These are phyloP conservation scores for Chlamydomonas asymmetrica DNA, from an alignment of 139 green algal genomes.

Conservation along the genomic window DNA sequence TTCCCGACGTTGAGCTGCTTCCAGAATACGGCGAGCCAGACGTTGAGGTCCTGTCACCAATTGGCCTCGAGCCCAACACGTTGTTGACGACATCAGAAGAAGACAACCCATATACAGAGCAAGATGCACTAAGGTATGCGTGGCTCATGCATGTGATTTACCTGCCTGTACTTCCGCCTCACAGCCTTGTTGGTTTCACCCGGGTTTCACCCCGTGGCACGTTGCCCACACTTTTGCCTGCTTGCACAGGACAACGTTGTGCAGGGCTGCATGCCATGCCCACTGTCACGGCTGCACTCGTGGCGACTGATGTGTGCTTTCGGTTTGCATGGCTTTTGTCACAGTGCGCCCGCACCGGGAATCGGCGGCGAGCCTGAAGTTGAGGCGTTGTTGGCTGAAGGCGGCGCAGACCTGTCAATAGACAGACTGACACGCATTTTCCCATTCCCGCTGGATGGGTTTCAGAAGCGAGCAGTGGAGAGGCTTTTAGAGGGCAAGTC, in stretches of 20 bases:
- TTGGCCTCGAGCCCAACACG: too few species aligned
- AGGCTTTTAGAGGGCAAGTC: constrained; percentile 69
- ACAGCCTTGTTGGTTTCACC: too few species aligned
- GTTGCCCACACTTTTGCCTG: too few species aligned
- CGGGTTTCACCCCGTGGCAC: too few species aligned
- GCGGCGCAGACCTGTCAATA: constrained; percentile 22
- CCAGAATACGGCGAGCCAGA: too few species aligned
- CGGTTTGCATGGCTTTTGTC: too few species aligned
- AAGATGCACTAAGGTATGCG: constrained; percentile 37
- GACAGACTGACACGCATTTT: constrained; percentile 54
- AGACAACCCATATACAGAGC: constrained; percentile 35
- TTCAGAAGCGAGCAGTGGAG: constrained; percentile 62
- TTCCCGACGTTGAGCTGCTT: constrained; percentile 22
- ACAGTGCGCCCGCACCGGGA: neutral
- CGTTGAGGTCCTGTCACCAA: neutral
- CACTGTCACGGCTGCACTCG: too few species aligned
- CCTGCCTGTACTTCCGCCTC: neutral
- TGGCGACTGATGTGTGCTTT: constrained; percentile 8
- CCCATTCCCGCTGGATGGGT: constrained; percentile 62
- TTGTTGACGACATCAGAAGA: constrained; percentile 32
- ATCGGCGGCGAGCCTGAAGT: constrained; percentile 52
- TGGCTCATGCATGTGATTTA: neutral
- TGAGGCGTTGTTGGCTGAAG: constrained; percentile 53
- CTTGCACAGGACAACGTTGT: too few species aligned
- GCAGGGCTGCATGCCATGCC: too few species aligned